These are phyloP conservation scores for Tulasnella sp. DNA, from an alignment of 768 basidiomycete genomes.

Conservation along the genomic window DNA sequence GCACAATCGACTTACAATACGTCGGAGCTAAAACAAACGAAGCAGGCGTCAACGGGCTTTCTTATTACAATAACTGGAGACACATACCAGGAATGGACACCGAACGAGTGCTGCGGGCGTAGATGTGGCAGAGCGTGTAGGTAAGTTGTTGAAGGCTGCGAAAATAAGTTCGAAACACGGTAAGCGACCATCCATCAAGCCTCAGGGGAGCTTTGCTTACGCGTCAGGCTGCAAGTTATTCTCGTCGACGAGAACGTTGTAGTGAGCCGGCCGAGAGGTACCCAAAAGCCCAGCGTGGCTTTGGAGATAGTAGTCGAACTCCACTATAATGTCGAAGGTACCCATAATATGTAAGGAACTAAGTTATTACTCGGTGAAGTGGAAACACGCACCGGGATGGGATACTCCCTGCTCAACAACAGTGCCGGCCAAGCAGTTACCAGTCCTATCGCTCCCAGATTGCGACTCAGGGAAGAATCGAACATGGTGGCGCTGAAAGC, in stretches of 20 bases:
- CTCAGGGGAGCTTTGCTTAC: not conserved
- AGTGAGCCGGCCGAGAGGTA: constrained; percentile 61
- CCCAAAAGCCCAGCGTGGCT: constrained; percentile 45
- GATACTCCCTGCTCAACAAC: constrained; percentile 19
- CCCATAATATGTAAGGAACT: not conserved
- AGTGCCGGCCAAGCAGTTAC: constrained; percentile 22
- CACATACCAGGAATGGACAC: constrained; percentile 61
- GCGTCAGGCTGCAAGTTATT: constrained; percentile 53
- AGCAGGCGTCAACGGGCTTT: not conserved
- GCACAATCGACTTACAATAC: not conserved
- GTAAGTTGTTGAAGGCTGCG: constrained; percentile 54
- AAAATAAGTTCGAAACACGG: not conserved
- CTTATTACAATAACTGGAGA: not conserved
- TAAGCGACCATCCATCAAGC: not conserved
- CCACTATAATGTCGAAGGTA: not conserved
- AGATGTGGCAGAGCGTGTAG: constrained; percentile 73
- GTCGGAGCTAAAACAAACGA: constrained; percentile 39
- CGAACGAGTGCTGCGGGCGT: constrained; percentile 69
- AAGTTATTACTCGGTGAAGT: not conserved
- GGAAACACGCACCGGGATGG: not conserved
- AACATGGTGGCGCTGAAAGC: constrained; percentile 19
- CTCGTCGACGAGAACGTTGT: constrained; percentile 41
- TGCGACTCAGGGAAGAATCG: constrained; percentile 20
- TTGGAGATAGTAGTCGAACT: constrained; percentile 21
- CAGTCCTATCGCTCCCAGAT: constrained; percentile 12